A percentile compares a stretch with the other conserved stretches of the same genome.
Conservation (phyloP, 148 eudicot genomes). For the Rhododendron molle region DNA sequence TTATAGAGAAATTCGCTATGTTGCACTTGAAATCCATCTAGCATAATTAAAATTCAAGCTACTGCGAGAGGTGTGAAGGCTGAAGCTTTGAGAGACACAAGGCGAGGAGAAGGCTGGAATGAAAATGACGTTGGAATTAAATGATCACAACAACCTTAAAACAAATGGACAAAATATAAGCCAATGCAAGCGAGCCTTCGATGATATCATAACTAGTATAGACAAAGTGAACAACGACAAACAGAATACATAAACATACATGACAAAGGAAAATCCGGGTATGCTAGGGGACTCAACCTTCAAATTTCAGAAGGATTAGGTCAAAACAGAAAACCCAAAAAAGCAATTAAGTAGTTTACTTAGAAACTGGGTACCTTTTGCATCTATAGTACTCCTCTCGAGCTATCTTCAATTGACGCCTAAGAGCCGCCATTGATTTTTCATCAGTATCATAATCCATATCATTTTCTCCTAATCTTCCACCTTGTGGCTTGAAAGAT, state of each 20-base stretch:
- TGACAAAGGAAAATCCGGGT: neutral
- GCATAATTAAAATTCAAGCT: neutral
- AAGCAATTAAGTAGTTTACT: neutral
- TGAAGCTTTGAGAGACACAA: neutral
- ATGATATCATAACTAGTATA: neutral
- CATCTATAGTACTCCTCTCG: slow-evolving; percentile 71
- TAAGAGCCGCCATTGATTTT: slow-evolving; percentile 82
- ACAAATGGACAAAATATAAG: neutral
- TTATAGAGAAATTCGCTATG: neutral
- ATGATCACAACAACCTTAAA: neutral
- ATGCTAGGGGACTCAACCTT: neutral
- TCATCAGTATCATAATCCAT: slow-evolving; percentile 96
- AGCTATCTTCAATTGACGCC: slow-evolving; percentile 78
- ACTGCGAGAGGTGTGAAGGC: neutral
- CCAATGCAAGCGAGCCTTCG: neutral
- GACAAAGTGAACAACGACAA: neutral
- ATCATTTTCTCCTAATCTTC: slow-evolving; percentile 86
- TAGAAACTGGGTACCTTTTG: slow-evolving; percentile 51
- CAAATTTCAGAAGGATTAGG: neutral
- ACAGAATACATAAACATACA: neutral
- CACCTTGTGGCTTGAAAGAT: slow-evolving; percentile 96
- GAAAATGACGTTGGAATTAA: neutral
- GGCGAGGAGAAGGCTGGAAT: slow-evolving; percentile 6
- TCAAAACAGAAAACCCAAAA: neutral
- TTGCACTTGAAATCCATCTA: neutral